Percentiles rank a stretch among this genome's conserved stretches.
Conservation (phyloP, 2,329 filamentous ascomycete genomes). For the Neophaeococcomyces aloes region DNA sequence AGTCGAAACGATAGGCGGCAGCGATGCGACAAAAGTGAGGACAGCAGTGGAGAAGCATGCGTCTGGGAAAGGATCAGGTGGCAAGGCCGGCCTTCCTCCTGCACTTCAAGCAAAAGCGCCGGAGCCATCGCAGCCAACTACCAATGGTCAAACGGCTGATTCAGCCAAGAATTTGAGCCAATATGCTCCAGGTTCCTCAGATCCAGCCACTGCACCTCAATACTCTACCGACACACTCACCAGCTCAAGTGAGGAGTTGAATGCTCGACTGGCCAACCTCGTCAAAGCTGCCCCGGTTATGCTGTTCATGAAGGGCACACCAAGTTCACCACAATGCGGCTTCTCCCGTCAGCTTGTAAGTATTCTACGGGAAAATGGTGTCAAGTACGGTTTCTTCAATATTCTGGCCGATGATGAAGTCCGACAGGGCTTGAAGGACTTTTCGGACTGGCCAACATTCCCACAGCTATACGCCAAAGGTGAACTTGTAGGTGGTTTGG, state of each 20-base stretch:
- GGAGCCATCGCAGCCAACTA: slow-evolving; percentile 19
- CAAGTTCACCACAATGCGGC: slow-evolving; percentile 74
- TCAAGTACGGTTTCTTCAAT: slow-evolving; percentile 97
- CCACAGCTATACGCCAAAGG: slow-evolving; percentile 89
- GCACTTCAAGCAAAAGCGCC: slow-evolving; percentile 28
- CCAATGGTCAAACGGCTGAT: slow-evolving; percentile 18
- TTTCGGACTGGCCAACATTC: slow-evolving; percentile 96
- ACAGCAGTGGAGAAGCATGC: slow-evolving; percentile 76
- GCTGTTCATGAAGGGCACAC: slow-evolving; percentile 98
- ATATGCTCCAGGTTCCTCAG: slow-evolving; percentile 34
- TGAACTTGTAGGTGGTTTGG: slow-evolving; percentile 82
- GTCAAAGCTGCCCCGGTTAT: slow-evolving; percentile 92
- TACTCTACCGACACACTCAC: slow-evolving; percentile 40
- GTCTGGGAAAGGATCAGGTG: slow-evolving; percentile 35
- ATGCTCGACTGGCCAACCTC: slow-evolving; percentile 67
- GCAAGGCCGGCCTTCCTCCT: slow-evolving; percentile 30
- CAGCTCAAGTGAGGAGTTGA: slow-evolving; percentile 68
- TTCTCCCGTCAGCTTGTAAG: slow-evolving; percentile 85
- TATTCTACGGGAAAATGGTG: slow-evolving; percentile 74
- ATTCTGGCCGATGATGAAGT: slow-evolving; percentile 97
- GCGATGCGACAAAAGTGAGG: slow-evolving; percentile 75
- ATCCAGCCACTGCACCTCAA: slow-evolving; percentile 39
- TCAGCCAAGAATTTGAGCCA: slow-evolving; percentile 31
- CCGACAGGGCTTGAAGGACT: slow-evolving; percentile 89
- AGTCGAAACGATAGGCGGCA: slow-evolving; percentile 78